Base-by-base conservation (phyloP, 768 basidiomycete species). In the Favolaschia claudopus region DNA sequence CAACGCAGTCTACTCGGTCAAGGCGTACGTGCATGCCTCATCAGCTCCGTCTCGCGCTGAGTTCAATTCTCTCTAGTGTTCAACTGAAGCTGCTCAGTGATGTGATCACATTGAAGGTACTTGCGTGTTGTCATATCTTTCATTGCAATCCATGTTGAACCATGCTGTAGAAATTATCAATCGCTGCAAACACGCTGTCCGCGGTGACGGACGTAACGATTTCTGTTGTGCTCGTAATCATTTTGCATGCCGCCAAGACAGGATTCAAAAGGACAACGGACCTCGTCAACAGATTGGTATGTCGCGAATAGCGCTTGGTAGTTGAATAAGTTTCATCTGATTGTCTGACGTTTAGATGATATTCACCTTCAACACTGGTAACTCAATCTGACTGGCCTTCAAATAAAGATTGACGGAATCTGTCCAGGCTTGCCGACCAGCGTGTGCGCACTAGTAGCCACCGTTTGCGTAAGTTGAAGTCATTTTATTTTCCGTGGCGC, bases 211-310 rank as follows among this genome's bases (percentile, higher is more conserved):
- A 63, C 47, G 31, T 63, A 4, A 36, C 45, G 5, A 58, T 63
- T 27, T 58, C 52, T 25, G 19, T 49, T 13, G 45, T 51, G 12
- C 57, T 63, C 5, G 51, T 63, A 0, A 24, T 54, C 40, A 51
- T 58, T 7, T 43, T 63, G 25, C 51, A 58, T 24, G 9, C 20
- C 14, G 29, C 57, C 14, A 63, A 63, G 19, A 63, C 62, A 9
- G 62, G 62, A 13, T 63, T 58, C 46, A 63, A 59, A 22, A 27
- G 37, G 19, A 54, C 62, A 17, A 63, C 51, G 13, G 62, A 63
- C 29, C 32, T 63, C 52, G 44, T 63, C 19, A 63, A 63, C 25
- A 37, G 56, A 48, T 24, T 63, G 46, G 62, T 63, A 28, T n/a
- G 32, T 55, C 2, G 27, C n/a, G n/a, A n/a, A n/a, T n/a, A n/a